Conservation (phyloP, 2,329 filamentous ascomycete species). For the Colletotrichum chrysophilum region DNA sequence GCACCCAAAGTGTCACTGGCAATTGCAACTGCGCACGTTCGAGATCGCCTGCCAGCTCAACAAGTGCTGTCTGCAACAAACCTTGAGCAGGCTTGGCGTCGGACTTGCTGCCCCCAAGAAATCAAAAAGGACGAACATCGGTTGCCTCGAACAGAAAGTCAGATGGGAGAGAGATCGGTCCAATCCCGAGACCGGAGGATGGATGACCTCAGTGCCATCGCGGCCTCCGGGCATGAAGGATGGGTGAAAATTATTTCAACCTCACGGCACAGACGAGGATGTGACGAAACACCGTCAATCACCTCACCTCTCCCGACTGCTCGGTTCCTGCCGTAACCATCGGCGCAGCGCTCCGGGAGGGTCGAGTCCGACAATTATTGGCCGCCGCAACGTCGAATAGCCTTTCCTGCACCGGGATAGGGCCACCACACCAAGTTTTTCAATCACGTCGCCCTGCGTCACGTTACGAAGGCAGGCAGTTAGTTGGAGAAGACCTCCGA, state of each 20-base stretch:
- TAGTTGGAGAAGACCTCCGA: background rate
- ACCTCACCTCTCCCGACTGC: conserved; percentile 1
- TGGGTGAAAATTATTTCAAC: conserved; percentile 10
- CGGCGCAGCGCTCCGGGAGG: background rate
- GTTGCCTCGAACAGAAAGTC: background rate
- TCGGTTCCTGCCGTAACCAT: conserved; percentile 17
- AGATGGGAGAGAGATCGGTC: background rate
- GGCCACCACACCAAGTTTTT: background rate
- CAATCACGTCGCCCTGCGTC: background rate
- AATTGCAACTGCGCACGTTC: background rate
- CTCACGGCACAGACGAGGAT: background rate
- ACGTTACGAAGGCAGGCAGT: background rate
- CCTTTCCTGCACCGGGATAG: conserved; percentile 3
- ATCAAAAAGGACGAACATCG: conserved; percentile 3
- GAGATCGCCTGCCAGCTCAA: conserved; percentile 11
- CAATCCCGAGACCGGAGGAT: background rate
- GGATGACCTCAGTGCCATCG: conserved; percentile 1
- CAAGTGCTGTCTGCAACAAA: background rate
- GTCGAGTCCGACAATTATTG: background rate
- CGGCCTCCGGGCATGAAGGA: conserved; percentile 4
- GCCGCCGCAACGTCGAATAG: background rate
- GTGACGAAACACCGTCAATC: conserved; percentile 16
- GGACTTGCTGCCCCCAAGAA: background rate
- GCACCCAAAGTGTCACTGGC: background rate
- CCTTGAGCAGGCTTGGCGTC: background rate